Evolutionary conservation across 257 asterid species (phyloP), one percentile per base, ranked within the genome.

Genomic region (Leptodermis oblonga): DNA sequence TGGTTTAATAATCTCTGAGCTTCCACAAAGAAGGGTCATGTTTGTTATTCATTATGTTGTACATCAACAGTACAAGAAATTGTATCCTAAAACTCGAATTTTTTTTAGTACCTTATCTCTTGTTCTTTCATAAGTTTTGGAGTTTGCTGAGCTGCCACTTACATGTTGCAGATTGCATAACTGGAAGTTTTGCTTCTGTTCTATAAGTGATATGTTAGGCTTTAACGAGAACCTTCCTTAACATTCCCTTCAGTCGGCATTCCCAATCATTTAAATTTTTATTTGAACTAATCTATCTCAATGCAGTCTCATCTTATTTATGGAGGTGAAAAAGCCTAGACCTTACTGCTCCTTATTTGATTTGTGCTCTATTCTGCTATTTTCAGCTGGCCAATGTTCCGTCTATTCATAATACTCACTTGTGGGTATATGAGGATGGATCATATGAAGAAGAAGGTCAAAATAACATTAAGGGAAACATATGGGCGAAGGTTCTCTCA

Each of bases 381-480:
- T 69, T 63, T 72, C 86, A 89, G 96, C 76, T 89, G 69, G 95
- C 92, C 65, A 87, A 84, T 67, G 96, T 87, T 62, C 87, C 85
- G 70, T 89, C 90, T 70, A 86, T 81, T 45, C 79, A 81, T 25
- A 80, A 71, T 76, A 85, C 96, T 15, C 96, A 76, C 80, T 86
- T 87, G 77, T 89, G 96, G 95, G 84, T 89, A n/a, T 89, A 89
- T 9, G 95, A 89, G 53, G 96, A 89, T 80, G 96, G 96, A 51
- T 82, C 89, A 25, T 87, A 89, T 20, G 96, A 89, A 80, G 96
- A 89, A 74, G 96, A 89, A 86, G 96, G 96, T 48, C 96, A 89
- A 79, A 89, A 89, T 71, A 89, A 73, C 72, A 89, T 89, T 41
- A 87, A 78, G 81, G 94, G 95, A 67, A 79, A 82, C 81, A 86